Percentiles rank a stretch among this genome's conserved stretches.
phyloP scores from a whole-genome alignment of 2,329 filamentous ascomycete genomes.

The Penicillium paneum region DNA sequence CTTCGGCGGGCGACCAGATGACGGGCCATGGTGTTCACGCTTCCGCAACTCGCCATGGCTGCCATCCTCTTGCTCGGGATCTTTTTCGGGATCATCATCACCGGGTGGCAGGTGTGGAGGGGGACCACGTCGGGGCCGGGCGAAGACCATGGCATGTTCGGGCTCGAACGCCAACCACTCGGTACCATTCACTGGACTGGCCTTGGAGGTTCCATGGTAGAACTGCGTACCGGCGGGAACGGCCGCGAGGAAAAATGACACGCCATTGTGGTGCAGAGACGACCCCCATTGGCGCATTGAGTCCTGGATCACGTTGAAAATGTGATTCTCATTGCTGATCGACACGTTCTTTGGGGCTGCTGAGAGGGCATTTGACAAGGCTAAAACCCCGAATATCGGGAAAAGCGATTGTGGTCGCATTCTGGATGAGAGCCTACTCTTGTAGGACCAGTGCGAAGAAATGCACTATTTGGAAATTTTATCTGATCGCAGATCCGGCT shows the following conservation, averaged over 20 bases:
- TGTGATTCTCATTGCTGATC: constrained; percentile 55
- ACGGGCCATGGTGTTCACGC: constrained; percentile 2
- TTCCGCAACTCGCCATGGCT: constrained; percentile 4
- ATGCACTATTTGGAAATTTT: neutral
- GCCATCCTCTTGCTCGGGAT: neutral
- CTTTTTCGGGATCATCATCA: neutral
- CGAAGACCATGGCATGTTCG: constrained; percentile 68
- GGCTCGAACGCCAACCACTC: constrained; percentile 77
- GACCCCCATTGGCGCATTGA: constrained; percentile 74
- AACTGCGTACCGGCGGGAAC: constrained; percentile 63
- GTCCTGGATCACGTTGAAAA: constrained; percentile 71
- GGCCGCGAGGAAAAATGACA: constrained; percentile 65
- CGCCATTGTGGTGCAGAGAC: constrained; percentile 70
- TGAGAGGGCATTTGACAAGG: constrained; percentile 5
- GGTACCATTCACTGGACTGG: constrained; percentile 50
- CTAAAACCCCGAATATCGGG: constrained; percentile 8
- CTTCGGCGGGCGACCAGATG: neutral
- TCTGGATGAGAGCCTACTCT: neutral
- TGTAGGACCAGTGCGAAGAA: neutral
- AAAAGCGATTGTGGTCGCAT: constrained; percentile 14
- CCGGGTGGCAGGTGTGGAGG: constrained; percentile 5
- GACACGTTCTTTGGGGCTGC: neutral
- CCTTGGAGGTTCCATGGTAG: constrained; percentile 60
- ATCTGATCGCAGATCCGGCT: neutral
- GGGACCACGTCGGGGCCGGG: constrained; percentile 30